Percentiles rank a stretch among this genome's conserved stretches.
Conservation (phyloP, 768 basidiomycete genomes). For the Grammothele lineata region DNA sequence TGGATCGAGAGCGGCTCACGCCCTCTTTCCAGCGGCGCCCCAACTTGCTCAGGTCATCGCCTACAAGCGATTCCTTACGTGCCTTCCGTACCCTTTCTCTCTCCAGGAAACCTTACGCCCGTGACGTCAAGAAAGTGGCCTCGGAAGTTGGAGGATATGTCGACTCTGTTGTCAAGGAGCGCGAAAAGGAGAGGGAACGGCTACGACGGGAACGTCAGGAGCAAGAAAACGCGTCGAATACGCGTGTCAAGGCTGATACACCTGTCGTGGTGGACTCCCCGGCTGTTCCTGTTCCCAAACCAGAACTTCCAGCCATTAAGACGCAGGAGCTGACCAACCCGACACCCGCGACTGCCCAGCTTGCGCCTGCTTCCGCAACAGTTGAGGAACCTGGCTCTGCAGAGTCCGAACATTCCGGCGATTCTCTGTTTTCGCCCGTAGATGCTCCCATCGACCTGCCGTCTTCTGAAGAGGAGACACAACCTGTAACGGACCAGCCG, state of each 20-base stretch:
- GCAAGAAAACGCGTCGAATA: constrained; percentile 18
- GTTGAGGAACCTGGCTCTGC: constrained; percentile 2
- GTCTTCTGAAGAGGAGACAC: constrained; percentile 8
- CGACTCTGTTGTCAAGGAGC: constrained; percentile 69
- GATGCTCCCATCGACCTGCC: constrained; percentile 10
- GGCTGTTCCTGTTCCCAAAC: background rate
- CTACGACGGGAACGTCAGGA: constrained; percentile 63
- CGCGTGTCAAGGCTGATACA: too few species aligned
- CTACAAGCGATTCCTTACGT: constrained; percentile 35
- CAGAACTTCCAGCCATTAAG: background rate
- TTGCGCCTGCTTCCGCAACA: too few species aligned
- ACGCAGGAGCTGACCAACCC: too few species aligned
- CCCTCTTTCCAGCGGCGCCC: constrained; percentile 28
- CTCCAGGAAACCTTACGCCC: constrained; percentile 30
- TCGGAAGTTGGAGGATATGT: constrained; percentile 65
- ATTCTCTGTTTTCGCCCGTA: constrained; percentile 18
- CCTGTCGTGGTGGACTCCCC: too few species aligned
- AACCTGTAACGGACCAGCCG: background rate
- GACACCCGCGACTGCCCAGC: background rate
- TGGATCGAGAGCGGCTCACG: constrained; percentile 2
- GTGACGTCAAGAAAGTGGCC: constrained; percentile 50
- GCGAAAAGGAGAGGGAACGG: constrained; percentile 74
- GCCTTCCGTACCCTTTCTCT: constrained; percentile 50
- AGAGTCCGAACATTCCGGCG: constrained; percentile 11
- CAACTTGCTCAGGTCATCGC: constrained; percentile 26